Evolutionary conservation across 1,284 basidiomycete genomes (phyloP).

Genomic region (Apiotrichum siamense): DNA sequence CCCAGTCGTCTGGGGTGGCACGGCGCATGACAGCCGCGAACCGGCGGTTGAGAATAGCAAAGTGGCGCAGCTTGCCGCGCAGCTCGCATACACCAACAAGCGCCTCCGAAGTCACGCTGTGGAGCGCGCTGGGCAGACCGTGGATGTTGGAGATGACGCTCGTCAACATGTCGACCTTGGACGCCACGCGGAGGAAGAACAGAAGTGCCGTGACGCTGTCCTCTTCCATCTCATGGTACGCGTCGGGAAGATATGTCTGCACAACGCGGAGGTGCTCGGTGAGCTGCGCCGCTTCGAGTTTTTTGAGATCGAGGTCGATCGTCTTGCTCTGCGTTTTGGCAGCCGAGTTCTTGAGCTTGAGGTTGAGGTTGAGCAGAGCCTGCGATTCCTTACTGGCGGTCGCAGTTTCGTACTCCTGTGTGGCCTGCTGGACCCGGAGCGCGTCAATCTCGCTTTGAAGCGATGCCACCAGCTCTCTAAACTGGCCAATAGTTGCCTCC

Average conservation of each 20-base stretch:
- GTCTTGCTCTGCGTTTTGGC: constrained; percentile 80
- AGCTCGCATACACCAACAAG: constrained; percentile 88
- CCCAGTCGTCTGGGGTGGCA: constrained; percentile 73
- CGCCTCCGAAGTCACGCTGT: constrained; percentile 67
- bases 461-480: constrained; percentile 78
- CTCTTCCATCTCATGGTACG: constrained; percentile 76
- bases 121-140: constrained; percentile 72
- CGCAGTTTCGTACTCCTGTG: constrained; percentile 72
- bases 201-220: constrained; percentile 81
- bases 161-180: constrained; percentile 79
- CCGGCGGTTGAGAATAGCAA: constrained; percentile 76
- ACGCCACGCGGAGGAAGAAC: constrained; percentile 79
- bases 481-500: constrained; percentile 79
- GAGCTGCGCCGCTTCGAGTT: constrained; percentile 73
- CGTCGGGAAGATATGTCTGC: constrained; percentile 72
- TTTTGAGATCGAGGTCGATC: constrained; percentile 79
- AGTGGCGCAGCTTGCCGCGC: constrained; percentile 68
- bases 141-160: constrained; percentile 71
- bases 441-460: constrained; percentile 82
- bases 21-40: constrained; percentile 73
- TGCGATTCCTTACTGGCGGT: constrained; percentile 66
- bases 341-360: constrained; percentile 82
- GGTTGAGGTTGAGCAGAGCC: constrained; percentile 81
- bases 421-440: constrained; percentile 74
- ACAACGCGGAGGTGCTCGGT: constrained; percentile 62